These are phyloP conservation scores for Amanita muscaria DNA, from an alignment of 768 basidiomycete genomes.

Conservation along the genomic window DNA sequence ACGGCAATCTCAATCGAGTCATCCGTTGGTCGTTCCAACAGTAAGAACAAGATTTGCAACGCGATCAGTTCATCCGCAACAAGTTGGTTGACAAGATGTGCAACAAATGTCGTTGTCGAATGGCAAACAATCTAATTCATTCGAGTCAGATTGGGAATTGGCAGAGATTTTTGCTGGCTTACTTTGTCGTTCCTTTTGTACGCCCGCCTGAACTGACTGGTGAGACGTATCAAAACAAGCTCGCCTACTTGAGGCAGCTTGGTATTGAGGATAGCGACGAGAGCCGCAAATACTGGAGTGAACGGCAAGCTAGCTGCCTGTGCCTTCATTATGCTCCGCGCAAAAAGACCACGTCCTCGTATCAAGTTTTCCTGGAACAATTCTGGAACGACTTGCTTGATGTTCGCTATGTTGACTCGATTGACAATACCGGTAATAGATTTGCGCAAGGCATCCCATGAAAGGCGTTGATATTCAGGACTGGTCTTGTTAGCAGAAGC, in stretches of 20 bases:
- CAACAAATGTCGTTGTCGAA: constrained; percentile 86
- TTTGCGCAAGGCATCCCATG: constrained; percentile 97
- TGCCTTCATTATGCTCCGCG: constrained; percentile 95
- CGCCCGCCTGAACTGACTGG: constrained; percentile 90
- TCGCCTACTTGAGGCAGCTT: constrained; percentile 97
- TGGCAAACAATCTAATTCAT: constrained; percentile 76
- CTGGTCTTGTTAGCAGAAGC: constrained; percentile 76
- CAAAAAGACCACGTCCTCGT: constrained; percentile 86
- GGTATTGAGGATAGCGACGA: constrained; percentile 93
- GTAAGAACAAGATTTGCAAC: constrained; percentile 90
- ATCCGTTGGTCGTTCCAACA: constrained; percentile 92
- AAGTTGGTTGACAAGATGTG: constrained; percentile 87
- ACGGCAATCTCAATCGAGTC: constrained; percentile 99
- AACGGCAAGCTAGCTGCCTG: constrained; percentile 96
- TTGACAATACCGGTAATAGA: constrained; percentile 99
- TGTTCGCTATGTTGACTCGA: constrained; percentile 94
- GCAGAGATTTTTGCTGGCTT: constrained; percentile 14
- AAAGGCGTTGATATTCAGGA: constrained; percentile 86
- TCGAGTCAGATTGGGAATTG: not conserved
- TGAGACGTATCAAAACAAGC: constrained; percentile 75
- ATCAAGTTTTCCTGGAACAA: constrained; percentile 92
- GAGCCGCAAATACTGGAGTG: constrained; percentile 91
- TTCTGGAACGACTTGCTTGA: constrained; percentile 88
- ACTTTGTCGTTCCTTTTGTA: constrained; percentile 99
- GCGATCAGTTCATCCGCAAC: constrained; percentile 93